These are phyloP conservation scores for Paraconiothyrium brasiliense DNA, from an alignment of 2,329 filamentous ascomycete genomes.

Conservation along the genomic window DNA sequence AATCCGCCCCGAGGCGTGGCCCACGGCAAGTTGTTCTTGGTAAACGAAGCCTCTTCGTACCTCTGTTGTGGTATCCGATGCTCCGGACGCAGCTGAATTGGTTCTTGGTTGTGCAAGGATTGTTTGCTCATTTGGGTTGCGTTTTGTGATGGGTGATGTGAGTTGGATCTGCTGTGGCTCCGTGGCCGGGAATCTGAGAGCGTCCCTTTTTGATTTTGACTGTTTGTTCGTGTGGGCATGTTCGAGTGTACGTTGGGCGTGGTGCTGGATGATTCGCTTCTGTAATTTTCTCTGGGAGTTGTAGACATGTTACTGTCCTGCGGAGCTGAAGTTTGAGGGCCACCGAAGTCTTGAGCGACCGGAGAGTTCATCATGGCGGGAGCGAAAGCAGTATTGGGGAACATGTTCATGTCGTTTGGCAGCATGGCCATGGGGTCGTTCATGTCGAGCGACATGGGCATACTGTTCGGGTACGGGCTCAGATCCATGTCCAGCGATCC, in stretches of 20 bases:
- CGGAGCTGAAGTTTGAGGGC: constrained; percentile 41
- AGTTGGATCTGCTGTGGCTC: constrained; percentile 35
- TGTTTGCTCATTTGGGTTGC: constrained; percentile 37
- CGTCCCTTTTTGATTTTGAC: constrained; percentile 38
- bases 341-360: constrained; percentile 46
- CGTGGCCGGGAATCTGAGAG: constrained; percentile 36
- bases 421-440: constrained; percentile 48
- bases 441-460: constrained; percentile 58
- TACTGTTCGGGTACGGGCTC: constrained; percentile 52
- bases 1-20: constrained; percentile 50
- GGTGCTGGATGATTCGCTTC: constrained; percentile 35
- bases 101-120: constrained; percentile 38
- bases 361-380: constrained; percentile 54
- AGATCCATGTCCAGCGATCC: constrained; percentile 55
- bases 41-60: constrained; percentile 17
- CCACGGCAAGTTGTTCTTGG: constrained; percentile 39
- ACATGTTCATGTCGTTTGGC: constrained; percentile 51
- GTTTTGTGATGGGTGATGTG: constrained; percentile 22
- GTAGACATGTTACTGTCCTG: constrained; percentile 38
- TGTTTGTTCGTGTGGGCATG: constrained; percentile 36
- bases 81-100: constrained; percentile 32
- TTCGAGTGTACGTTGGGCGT: constrained; percentile 41
- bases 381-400: constrained; percentile 50
- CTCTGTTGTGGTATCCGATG: constrained; percentile 34
- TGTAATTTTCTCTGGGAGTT: constrained; percentile 41